phyloP scores from a whole-genome alignment of 176 grass and related monocot species.

The Eragrostis curvula region DNA sequence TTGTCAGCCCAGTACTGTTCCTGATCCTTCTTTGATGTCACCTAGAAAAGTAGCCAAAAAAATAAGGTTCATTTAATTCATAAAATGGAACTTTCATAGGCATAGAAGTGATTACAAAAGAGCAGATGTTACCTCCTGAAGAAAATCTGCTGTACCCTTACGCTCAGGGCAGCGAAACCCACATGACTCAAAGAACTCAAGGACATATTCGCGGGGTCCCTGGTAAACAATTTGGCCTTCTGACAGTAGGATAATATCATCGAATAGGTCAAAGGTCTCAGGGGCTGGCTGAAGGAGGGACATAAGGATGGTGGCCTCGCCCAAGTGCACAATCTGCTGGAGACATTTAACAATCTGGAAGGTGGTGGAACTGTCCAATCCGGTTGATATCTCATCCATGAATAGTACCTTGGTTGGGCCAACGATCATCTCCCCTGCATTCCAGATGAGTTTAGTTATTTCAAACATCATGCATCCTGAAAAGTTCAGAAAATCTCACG shows the following conservation, averaged over 20 bases:
- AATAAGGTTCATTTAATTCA: slow-evolving; percentile 20
- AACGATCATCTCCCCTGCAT: slow-evolving; percentile 96
- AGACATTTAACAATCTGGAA: slow-evolving; percentile 97
- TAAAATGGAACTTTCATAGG: slow-evolving; percentile 25
- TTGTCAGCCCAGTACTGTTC: slow-evolving; percentile 93
- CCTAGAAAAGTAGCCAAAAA: slow-evolving; percentile 42
- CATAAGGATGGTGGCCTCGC: slow-evolving; percentile 98
- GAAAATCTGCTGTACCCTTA: slow-evolving; percentile 98
- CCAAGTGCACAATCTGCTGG: slow-evolving; percentile 96
- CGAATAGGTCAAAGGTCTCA: slow-evolving; percentile 93
- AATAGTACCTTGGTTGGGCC: slow-evolving; percentile 94
- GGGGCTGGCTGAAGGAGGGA: slow-evolving; percentile 99
- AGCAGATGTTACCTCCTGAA: slow-evolving; percentile 73
- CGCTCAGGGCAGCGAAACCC: slow-evolving; percentile 85
- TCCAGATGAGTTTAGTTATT: slow-evolving; percentile 6
- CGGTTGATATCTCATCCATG: slow-evolving; percentile 99
- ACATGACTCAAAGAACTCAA: slow-evolving; percentile 81
- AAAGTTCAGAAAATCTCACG: neutral
- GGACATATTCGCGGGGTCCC: slow-evolving; percentile 75
- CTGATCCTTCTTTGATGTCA: slow-evolving; percentile 98
- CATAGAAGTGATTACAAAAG: slow-evolving; percentile 24
- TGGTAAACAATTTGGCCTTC: slow-evolving; percentile 99
- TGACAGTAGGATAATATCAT: slow-evolving; percentile 92
- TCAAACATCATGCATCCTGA: slow-evolving; percentile 1
- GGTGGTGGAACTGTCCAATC: slow-evolving; percentile 94